Base-by-base conservation (phyloP, 148 eudicot genomes). In the Cornus suecica region DNA sequence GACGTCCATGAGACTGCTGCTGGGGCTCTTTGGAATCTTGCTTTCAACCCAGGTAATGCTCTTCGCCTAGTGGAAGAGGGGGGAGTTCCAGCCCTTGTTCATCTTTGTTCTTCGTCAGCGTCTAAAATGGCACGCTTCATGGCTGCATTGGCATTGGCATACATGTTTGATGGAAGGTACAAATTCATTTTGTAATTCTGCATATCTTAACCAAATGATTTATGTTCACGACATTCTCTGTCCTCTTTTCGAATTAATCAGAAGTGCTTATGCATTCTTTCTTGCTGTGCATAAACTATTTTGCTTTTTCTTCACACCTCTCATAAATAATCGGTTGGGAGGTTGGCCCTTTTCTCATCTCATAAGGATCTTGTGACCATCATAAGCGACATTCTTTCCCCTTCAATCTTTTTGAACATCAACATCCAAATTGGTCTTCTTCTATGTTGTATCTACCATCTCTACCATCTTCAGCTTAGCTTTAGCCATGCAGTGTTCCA, bases 1-100 rank as follows among this genome's bases (percentile, higher is more conserved):
- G 97, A 94, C 79, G 99, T 94, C 68, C 99, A 94, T 28, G 99
- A 94, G 80, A 92, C 99, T 74, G 99, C 99, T 73, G 97, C 96
- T 79, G 99, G 99, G 80, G 99, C 99, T 76, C 94, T 94, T 74
- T 94, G 96, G 99, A 94, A 94, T 86, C 96, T 94, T 73, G 92
- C 99, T 63, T 94, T 90, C 54, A 90, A 90, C 62, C 90, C 97
- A 61, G 96, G 96, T 58, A 92, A 94, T 86, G 97, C 99, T 66
- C 81, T 92, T 61, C 91, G 94, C 22, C 92, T 94, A 74, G 99
- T 92, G 45, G 99, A 94, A 74, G 97, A 90, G 82, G 94, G 91
- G 24, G 99, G 99, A 27, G 97, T 92, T 83, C 89, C 94, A 9
- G 89, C 91, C 70, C 92, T 94, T 74, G 90, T 87, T 76, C 90